Evolutionary conservation across 305 asterid genomes (phyloP).

Genomic region (Fraxinus sp.): DNA sequence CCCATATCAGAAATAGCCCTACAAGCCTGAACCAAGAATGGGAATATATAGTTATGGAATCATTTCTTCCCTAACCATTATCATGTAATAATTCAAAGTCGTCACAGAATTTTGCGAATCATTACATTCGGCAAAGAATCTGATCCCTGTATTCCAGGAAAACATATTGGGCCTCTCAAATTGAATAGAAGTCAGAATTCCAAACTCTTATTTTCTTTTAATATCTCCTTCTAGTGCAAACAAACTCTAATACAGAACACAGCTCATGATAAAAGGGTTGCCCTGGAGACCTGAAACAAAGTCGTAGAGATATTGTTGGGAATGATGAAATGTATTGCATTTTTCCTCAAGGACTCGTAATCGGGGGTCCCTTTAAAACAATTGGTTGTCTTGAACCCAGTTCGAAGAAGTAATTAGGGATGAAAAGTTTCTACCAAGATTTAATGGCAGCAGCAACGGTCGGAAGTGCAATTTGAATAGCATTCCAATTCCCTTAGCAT

Average conservation of each 20-base stretch:
- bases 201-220: constrained; percentile 25
- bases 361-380: constrained; percentile 48
- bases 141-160: constrained; percentile 56
- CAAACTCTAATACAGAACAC: constrained; percentile 37
- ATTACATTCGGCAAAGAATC: constrained; percentile 39
- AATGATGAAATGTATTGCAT: constrained; percentile 33
- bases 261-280: constrained; percentile 51
- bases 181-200: constrained; percentile 33
- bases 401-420: constrained; percentile 23
- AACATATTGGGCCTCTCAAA: constrained; percentile 42
- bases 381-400: constrained; percentile 50
- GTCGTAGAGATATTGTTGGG: constrained; percentile 37
- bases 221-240: constrained; percentile 27
- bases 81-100: constrained; percentile 34
- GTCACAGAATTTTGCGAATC: constrained; percentile 2
- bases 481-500: background rate
- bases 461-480: background rate
- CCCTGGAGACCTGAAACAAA: constrained; percentile 47
- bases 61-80: constrained; percentile 30
- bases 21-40: constrained; percentile 51
- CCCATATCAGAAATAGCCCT: constrained; percentile 29
- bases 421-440: constrained; percentile 22
- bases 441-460: background rate
- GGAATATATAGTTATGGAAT: constrained; percentile 46
- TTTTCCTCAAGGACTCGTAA: constrained; percentile 32